Evolutionary conservation across 768 basidiomycete genomes (phyloP).

Genomic region (Psilocybe tampanensis): DNA sequence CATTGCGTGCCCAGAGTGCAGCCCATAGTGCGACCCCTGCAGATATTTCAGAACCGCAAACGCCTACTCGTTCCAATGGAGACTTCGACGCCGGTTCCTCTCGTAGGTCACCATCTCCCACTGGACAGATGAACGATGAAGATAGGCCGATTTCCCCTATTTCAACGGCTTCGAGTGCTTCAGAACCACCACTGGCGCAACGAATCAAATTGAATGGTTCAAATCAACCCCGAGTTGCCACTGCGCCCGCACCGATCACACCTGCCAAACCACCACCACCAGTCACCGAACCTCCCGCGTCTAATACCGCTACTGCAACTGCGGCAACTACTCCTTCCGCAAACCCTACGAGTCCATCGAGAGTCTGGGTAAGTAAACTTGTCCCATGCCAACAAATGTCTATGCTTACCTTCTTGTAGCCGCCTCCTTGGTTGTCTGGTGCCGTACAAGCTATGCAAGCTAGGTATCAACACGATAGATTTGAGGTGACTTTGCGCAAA

Average conservation of each 20-base stretch:
- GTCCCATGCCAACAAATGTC: background rate
- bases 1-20: slow-evolving; percentile 47
- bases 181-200: slow-evolving; percentile 75
- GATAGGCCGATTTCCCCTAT: slow-evolving; percentile 72
- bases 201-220: slow-evolving; percentile 63
- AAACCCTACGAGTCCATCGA: slow-evolving; percentile 31
- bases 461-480: slow-evolving; percentile 80
- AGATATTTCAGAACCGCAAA: slow-evolving; percentile 51
- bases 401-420: slow-evolving; percentile 28
- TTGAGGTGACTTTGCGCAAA: slow-evolving; percentile 74
- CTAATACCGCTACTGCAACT: slow-evolving; percentile 13
- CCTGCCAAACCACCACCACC: slow-evolving; percentile 16
- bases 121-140: slow-evolving; percentile 40
- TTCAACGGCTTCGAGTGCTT: slow-evolving; percentile 72
- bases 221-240: slow-evolving; percentile 15
- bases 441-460: slow-evolving; percentile 71
- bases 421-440: slow-evolving; percentile 70
- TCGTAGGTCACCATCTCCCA: slow-evolving; percentile 23
- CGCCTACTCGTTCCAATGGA: slow-evolving; percentile 45
- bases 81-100: slow-evolving; percentile 23
- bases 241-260: slow-evolving; percentile 14
- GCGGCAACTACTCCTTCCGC: slow-evolving; percentile 9
- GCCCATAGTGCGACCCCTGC: slow-evolving; percentile 40
- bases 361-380: slow-evolving; percentile 25
- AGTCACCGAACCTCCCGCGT: slow-evolving; percentile 18